A percentile compares a stretch with the other conserved stretches of the same genome.
These are phyloP conservation scores for Cladophialophora yegresii DNA, from an alignment of 2,329 filamentous ascomycete genomes.

Conservation along the genomic window DNA sequence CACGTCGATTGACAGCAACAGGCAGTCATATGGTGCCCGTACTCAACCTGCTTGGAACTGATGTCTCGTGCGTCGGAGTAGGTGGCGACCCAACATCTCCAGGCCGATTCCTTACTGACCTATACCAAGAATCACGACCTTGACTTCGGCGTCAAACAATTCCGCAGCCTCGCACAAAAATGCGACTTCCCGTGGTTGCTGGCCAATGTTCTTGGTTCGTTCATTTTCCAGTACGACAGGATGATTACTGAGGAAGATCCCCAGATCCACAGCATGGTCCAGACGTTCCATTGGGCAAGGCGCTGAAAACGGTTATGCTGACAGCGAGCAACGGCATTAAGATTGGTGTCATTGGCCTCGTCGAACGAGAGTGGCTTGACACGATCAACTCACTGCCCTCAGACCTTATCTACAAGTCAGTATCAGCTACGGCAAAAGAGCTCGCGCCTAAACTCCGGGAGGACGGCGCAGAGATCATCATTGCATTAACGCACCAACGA, in stretches of 20 bases:
- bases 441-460: constrained; percentile 71
- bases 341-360: constrained; percentile 80
- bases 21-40: constrained; percentile 80
- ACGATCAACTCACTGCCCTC: constrained; percentile 86
- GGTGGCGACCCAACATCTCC: constrained; percentile 41
- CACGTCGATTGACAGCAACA: constrained; percentile 14
- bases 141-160: constrained; percentile 85
- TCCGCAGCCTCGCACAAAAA: constrained; percentile 68
- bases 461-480: constrained; percentile 77
- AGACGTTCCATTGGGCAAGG: constrained; percentile 72
- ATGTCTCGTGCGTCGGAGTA: constrained; percentile 80
- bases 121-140: constrained; percentile 76
- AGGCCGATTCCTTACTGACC: background rate
- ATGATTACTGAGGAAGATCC: constrained; percentile 59
- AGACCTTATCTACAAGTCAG: constrained; percentile 77
- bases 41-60: constrained; percentile 73
- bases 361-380: constrained; percentile 83
- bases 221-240: background rate
- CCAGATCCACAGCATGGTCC: constrained; percentile 78
- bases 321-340: constrained; percentile 82
- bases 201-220: constrained; percentile 65
- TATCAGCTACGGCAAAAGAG: constrained; percentile 71
- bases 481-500: constrained; percentile 81
- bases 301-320: constrained; percentile 72
- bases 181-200: constrained; percentile 88